phyloP scores from a whole-genome alignment of 2,329 filamentous ascomycete genomes.

The Beauveria sp. region DNA sequence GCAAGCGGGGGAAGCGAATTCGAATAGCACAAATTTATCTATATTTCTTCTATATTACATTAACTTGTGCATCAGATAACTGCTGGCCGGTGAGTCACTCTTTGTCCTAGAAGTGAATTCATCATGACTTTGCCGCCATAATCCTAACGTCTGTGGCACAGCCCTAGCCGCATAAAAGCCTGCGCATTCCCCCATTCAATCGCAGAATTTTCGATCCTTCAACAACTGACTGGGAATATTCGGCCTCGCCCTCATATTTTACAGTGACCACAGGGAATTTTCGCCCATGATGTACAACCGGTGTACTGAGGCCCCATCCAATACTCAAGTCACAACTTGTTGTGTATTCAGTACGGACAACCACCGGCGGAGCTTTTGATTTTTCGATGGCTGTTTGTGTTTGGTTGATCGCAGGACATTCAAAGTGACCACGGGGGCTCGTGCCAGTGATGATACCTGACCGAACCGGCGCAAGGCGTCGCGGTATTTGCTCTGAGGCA shows the following conservation, averaged over 20 bases:
- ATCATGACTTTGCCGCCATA: conserved; percentile 1
- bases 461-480: conserved; percentile 8
- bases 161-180: not conserved
- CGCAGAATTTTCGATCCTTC: not conserved
- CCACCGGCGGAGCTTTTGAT: not conserved
- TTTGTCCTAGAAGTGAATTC: not conserved
- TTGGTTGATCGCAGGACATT: conserved; percentile 7
- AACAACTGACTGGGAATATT: not conserved
- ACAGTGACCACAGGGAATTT: conserved; percentile 2
- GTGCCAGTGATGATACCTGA: conserved; percentile 9
- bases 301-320: conserved; percentile 5
- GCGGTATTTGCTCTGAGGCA: conserved; percentile 10
- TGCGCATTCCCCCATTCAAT: not conserved
- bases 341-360: conserved; percentile 1
- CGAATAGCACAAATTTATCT: not conserved
- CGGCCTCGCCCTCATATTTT: not conserved
- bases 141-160: not conserved
- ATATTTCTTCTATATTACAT: not conserved
- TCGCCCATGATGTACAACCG: conserved; percentile 4
- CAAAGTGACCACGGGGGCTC: conserved; percentile 2
- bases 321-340: conserved; percentile 3
- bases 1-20: not conserved
- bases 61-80: conserved; percentile 1
- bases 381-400: conserved; percentile 7
- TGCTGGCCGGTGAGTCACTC: not conserved